Evolutionary conservation across 2,329 filamentous ascomycete genomes (phyloP).

Genomic region (Penicillium sp.): DNA sequence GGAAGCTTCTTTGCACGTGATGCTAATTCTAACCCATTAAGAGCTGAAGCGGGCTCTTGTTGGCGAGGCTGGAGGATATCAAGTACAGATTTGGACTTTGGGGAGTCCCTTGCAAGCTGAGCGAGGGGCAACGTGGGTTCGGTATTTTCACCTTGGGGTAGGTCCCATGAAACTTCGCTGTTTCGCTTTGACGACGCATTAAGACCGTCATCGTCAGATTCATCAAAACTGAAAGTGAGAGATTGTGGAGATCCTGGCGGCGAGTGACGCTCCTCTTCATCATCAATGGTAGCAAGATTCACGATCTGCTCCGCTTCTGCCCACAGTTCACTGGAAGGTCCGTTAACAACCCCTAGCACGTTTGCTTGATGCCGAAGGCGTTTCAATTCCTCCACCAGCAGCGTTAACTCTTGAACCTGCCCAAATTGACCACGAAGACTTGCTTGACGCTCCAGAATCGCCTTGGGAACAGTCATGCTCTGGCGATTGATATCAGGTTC

Average conservation of each 20-base stretch:
- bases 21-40: slow-evolving; percentile 21
- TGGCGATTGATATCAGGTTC: slow-evolving; percentile 22
- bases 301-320: slow-evolving; percentile 66
- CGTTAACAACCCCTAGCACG: slow-evolving; percentile 52
- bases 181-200: slow-evolving; percentile 30
- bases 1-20: slow-evolving; percentile 54
- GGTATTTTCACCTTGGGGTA: slow-evolving; percentile 19
- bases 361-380: slow-evolving; percentile 57
- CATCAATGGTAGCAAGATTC: slow-evolving; percentile 63
- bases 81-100: slow-evolving; percentile 61
- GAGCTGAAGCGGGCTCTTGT: slow-evolving; percentile 25
- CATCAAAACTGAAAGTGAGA: slow-evolving; percentile 57
- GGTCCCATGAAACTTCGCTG: slow-evolving; percentile 33
- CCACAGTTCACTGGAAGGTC: slow-evolving; percentile 56
- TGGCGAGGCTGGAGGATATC: slow-evolving; percentile 55
- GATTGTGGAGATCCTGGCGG: slow-evolving; percentile 55
- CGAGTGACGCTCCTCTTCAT: slow-evolving; percentile 53
- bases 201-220: slow-evolving; percentile 53
- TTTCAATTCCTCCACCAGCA: slow-evolving; percentile 64
- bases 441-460: slow-evolving; percentile 62
- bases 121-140: slow-evolving; percentile 30
- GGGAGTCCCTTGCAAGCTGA: slow-evolving; percentile 56
- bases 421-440: slow-evolving; percentile 65
- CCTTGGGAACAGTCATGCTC: slow-evolving; percentile 54
- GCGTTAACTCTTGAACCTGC: slow-evolving; percentile 61